Conservation (phyloP, 2,329 filamentous ascomycete genomes). For the Sporothrix schenckii region DNA sequence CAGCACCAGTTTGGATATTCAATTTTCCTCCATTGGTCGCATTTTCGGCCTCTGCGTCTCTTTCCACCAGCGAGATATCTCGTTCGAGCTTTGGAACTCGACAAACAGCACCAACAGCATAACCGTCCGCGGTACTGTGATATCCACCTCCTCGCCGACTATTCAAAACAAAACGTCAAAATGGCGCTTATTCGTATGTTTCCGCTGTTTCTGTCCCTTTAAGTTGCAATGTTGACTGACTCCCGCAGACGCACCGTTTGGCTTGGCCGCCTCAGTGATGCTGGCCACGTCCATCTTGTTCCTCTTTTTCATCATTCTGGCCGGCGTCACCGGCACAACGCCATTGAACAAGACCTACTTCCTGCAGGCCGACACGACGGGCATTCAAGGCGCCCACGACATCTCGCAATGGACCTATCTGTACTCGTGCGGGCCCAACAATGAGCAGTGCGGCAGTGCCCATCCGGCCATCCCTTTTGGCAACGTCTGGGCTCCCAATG, state of each 20-base stretch:
- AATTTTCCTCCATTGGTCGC: constrained; percentile 7
- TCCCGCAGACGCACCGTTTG: constrained; percentile 47
- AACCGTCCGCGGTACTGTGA: background rate
- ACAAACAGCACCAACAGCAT: background rate
- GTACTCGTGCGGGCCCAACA: constrained; percentile 70
- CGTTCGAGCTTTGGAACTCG: background rate
- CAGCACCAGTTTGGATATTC: constrained; percentile 12
- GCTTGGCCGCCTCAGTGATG: constrained; percentile 52
- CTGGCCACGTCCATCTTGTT: constrained; percentile 56
- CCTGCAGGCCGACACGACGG: constrained; percentile 74
- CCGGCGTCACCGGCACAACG: constrained; percentile 53
- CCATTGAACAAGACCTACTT: constrained; percentile 80
- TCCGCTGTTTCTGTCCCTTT: background rate
- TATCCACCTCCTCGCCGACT: background rate
- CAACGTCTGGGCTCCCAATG: constrained; percentile 65
- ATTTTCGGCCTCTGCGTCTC: background rate
- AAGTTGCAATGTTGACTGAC: background rate
- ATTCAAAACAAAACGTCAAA: background rate
- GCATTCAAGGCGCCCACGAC: constrained; percentile 68
- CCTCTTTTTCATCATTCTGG: constrained; percentile 63
- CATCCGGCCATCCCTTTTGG: constrained; percentile 69
- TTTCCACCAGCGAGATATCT: background rate
- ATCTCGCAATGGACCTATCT: constrained; percentile 89
- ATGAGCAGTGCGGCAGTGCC: constrained; percentile 65
- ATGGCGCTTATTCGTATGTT: constrained; percentile 26